A percentile compares a stretch with the other conserved stretches of the same genome.
Conservation (phyloP, 129 eudicot genomes). For the Tagetes patula region DNA sequence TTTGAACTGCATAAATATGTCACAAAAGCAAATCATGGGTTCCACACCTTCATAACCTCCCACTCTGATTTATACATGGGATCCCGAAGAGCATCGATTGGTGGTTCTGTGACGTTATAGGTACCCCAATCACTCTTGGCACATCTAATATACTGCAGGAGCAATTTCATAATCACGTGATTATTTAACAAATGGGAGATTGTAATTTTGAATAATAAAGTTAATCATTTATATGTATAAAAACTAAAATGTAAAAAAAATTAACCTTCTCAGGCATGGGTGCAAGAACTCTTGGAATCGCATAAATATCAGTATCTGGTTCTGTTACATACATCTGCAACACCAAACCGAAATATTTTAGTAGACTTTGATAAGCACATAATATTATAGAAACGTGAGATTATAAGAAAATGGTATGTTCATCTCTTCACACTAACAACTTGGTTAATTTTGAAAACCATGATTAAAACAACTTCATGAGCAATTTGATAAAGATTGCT, state of each 20-base stretch:
- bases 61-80: conserved; percentile 94
- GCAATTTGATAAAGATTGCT: background rate
- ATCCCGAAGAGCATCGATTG: conserved; percentile 96
- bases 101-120: conserved; percentile 91
- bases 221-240: background rate
- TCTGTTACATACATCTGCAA: conserved; percentile 98
- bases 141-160: conserved; percentile 87
- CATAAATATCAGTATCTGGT: conserved; percentile 94
- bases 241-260: conserved; percentile 14
- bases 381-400: background rate
- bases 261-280: conserved; percentile 94
- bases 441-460: background rate
- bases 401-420: background rate
- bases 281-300: conserved; percentile 92
- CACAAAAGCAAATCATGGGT: background rate
- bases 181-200: background rate
- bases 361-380: conserved; percentile 3
- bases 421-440: background rate
- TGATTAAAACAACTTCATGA: background rate
- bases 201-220: background rate
- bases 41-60: conserved; percentile 69
- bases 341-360: conserved; percentile 22
- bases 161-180: conserved; percentile 1
- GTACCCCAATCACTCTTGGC: conserved; percentile 88
- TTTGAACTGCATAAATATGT: background rate